Evolutionary conservation across 176 grass and related monocot genomes (phyloP).

Genomic region (Phragmites australis): DNA sequence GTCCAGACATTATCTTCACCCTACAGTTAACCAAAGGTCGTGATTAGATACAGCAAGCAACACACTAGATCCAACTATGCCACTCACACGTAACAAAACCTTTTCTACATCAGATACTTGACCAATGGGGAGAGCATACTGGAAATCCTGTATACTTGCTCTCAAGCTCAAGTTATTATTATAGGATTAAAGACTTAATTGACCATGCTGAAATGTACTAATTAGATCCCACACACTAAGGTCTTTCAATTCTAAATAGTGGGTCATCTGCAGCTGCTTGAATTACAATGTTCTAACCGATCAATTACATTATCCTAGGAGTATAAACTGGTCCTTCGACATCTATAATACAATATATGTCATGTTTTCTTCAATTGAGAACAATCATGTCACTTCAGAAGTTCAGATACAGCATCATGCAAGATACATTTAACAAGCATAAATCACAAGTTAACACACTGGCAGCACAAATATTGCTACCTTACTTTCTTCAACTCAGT

Average conservation of each 20-base stretch:
- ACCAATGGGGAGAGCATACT: neutral
- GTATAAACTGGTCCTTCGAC: neutral
- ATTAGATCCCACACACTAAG: neutral
- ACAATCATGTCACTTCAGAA: neutral
- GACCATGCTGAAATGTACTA: neutral
- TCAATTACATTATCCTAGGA: neutral
- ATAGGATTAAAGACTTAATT: neutral
- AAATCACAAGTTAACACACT: neutral
- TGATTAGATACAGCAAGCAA: slow-evolving; percentile 16
- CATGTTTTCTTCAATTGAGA: neutral
- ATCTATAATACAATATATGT: neutral
- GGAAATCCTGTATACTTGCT: neutral
- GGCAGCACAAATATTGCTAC: neutral
- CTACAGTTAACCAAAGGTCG: slow-evolving; percentile 41
- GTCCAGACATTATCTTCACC: slow-evolving; percentile 74
- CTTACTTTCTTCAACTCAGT: neutral
- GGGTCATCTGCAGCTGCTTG: neutral
- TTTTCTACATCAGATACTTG: neutral
- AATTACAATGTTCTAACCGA: neutral
- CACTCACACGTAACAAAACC: neutral
- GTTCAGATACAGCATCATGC: neutral
- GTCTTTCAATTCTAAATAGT: neutral
- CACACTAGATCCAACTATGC: neutral
- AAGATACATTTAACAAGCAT: neutral
- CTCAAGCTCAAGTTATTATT: neutral